Evolutionary conservation across 176 grass and related monocot species (phyloP).

Genomic region (Musa troglodytarum): DNA sequence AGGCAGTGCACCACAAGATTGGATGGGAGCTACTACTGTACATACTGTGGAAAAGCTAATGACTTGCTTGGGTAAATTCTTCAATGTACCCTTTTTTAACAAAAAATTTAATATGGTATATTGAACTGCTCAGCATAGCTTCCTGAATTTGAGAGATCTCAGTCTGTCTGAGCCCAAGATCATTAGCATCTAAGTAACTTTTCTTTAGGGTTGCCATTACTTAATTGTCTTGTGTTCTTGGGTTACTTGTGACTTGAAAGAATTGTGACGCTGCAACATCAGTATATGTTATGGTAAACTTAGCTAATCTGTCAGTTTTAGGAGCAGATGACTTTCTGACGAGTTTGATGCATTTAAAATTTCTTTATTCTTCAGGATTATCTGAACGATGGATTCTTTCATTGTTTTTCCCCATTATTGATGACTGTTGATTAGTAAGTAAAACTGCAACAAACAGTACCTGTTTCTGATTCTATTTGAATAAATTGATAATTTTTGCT

Average conservation of each 20-base stretch:
- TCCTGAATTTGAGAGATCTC: not conserved
- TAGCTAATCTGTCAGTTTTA: not conserved
- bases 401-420: too few species aligned
- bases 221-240: too few species aligned
- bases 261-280: not conserved
- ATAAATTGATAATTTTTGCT: not conserved
- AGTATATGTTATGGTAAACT: not conserved
- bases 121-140: not conserved
- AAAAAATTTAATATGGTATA: not conserved
- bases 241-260: too few species aligned
- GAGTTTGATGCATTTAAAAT: not conserved
- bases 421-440: not conserved
- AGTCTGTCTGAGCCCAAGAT: not conserved
- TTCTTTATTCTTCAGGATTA: not conserved
- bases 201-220: too few species aligned
- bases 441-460: not conserved
- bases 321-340: not conserved
- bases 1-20: slow-evolving; percentile 41
- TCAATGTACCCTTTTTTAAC: not conserved
- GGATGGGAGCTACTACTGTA: slow-evolving; percentile 84
- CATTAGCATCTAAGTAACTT: too few species aligned
- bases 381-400: not conserved
- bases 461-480: not conserved
- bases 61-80: slow-evolving; percentile 82
- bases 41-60: slow-evolving; percentile 65